Base-by-base conservation (phyloP, 2,329 filamentous ascomycete genomes). In the Trichophyton benhamiae region DNA sequence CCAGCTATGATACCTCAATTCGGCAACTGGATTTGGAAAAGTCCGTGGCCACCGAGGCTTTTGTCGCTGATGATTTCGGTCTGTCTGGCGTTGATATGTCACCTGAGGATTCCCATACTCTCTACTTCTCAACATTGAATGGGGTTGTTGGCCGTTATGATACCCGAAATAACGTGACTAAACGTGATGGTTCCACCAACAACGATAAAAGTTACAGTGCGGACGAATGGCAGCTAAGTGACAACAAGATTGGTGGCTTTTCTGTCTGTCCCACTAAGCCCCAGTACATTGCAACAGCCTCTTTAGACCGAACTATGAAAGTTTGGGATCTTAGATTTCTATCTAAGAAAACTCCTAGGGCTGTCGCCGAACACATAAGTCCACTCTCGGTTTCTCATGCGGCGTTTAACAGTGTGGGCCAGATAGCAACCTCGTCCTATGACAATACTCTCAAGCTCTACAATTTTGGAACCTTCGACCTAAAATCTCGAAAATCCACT, bases 231-330 rank as follows among this genome's bases (percentile, higher is more conserved):
- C 80, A 83, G 7, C 77, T 97, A 0, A 88, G 86, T 0, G 91
- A 95, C 60, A 91, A 95, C 72, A 99, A 99, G 70, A 96, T 99
- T 60, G 94, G 94, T 17, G 94, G 94, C 0, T 97, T 97, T 73
- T 88, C 87, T 0, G 74, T 96, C 1, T 86, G 95, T 68, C 92
- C 94, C 0, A 73, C 86, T 0, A 82, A 90, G 1, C 86, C 91
- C 0, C 88, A 97, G 69, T 83, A 96, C 3, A 75, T 96, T 0
- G 90, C 91, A 0, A 97, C 94, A 0, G 94, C 91, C 0, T 95
- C 89, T 0, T 79, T 99, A 0, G 94, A 99, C 70, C 83, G 92
- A 2, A 95, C 87, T 0, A 77, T 99, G 68, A 92, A 91, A 68
- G 81, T 99, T 2, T 99, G 94, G 94, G 94, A 99, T 68, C 68